These are phyloP conservation scores for Scheffersomyces ergatensis DNA, from an alignment of 805 yeast species.

Conservation along the genomic window DNA sequence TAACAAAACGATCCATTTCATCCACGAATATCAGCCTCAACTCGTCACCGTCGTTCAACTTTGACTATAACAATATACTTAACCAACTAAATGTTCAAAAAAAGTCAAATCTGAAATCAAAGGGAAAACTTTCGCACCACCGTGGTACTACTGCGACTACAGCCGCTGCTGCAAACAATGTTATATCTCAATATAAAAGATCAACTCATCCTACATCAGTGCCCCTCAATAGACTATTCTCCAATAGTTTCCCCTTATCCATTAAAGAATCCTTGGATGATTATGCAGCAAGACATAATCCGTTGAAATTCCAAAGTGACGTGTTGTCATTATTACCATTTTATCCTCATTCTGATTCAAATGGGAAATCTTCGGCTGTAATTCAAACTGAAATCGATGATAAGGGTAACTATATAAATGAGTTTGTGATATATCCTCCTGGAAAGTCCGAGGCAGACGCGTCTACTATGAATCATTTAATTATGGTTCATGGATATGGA, in stretches of 20 bases:
- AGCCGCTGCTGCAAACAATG: not conserved
- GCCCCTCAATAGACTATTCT: slow-evolving; percentile 53
- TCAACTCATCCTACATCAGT: slow-evolving; percentile 70
- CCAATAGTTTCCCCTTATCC: slow-evolving; percentile 58
- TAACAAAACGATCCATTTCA: not conserved
- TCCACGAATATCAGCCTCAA: not conserved
- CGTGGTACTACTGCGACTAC: no score
- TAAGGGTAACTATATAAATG: slow-evolving; percentile 33
- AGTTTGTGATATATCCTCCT: slow-evolving; percentile 38
- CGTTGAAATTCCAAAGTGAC: slow-evolving; percentile 45
- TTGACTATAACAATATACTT: not conserved
- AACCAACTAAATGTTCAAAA: not conserved
- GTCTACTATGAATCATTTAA: slow-evolving; percentile 30
- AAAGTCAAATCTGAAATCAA: not conserved
- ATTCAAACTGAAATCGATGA: slow-evolving; percentile 25
- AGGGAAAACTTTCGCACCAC: no score
- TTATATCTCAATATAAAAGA: slow-evolving; percentile 32
- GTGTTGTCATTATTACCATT: slow-evolving; percentile 46
- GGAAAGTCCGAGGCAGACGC: slow-evolving; percentile 15
- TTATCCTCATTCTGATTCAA: slow-evolving; percentile 31
- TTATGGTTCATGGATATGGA: slow-evolving; percentile 46
- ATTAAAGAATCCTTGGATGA: slow-evolving; percentile 53
- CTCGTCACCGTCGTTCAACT: not conserved
- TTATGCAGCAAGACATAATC: slow-evolving; percentile 36
- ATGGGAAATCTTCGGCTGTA: slow-evolving; percentile 29